Evolutionary conservation across 2,329 filamentous ascomycete genomes (phyloP).

Genomic region (Rasamsonia emersonii): DNA sequence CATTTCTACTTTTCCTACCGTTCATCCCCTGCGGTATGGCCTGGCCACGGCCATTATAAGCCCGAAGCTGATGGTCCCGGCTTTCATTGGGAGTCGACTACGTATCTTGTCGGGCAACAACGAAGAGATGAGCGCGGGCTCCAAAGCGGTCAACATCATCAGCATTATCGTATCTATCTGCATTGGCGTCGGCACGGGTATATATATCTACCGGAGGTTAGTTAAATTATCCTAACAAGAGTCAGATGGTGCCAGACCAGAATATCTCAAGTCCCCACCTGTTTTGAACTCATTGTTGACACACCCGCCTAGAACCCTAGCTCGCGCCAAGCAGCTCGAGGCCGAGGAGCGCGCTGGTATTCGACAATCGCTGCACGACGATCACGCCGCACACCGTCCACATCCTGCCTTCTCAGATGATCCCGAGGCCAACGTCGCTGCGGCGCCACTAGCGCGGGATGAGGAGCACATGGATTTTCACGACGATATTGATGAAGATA

Average conservation of each 20-base stretch:
- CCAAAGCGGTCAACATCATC: slow-evolving; percentile 74
- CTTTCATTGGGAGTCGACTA: slow-evolving; percentile 82
- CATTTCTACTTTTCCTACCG: slow-evolving; percentile 84
- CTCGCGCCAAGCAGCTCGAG: slow-evolving; percentile 41
- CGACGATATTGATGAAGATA: slow-evolving; percentile 29
- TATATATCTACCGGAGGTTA: slow-evolving; percentile 69
- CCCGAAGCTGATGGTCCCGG: slow-evolving; percentile 82
- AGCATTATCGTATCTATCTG: slow-evolving; percentile 65
- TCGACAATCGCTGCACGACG: slow-evolving; percentile 24
- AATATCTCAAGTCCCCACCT: too few species aligned
- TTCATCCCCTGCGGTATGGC: slow-evolving; percentile 66
- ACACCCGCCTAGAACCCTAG: slow-evolving; percentile 33
- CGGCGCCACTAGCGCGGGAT: slow-evolving; percentile 31
- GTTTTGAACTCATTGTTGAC: too few species aligned
- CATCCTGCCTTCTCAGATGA: slow-evolving; percentile 31
- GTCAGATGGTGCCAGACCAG: slow-evolving; percentile 1
- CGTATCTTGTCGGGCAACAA: slow-evolving; percentile 74
- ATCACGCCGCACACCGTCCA: slow-evolving; percentile 26
- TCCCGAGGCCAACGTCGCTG: slow-evolving; percentile 31
- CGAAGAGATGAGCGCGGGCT: slow-evolving; percentile 69
- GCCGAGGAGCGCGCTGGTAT: slow-evolving; percentile 36
- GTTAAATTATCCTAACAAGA: slow-evolving; percentile 7
- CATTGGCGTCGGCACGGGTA: slow-evolving; percentile 68
- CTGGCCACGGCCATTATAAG: slow-evolving; percentile 72
- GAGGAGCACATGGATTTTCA: slow-evolving; percentile 36